phyloP scores from a whole-genome alignment of 1,284 basidiomycete genomes.

The Bondarzewia mesenterica region DNA sequence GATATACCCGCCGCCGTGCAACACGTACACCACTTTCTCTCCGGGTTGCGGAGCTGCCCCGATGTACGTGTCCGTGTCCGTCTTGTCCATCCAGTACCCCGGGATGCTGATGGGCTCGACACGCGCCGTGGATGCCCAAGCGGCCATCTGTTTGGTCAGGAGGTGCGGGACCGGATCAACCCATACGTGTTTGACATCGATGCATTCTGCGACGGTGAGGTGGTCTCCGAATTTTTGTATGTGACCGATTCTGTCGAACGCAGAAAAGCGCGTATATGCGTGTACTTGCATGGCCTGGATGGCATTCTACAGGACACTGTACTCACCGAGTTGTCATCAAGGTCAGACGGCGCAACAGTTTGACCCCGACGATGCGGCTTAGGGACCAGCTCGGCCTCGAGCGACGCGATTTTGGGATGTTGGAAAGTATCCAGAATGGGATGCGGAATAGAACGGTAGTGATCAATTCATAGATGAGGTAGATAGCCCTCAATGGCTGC shows the following conservation, averaged over 20 bases:
- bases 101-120: conserved; percentile 24
- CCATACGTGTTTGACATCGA: conserved; percentile 8
- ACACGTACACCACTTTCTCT: conserved; percentile 26
- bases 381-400: conserved; percentile 9
- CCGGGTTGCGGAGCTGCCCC: conserved; percentile 20
- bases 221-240: conserved; percentile 9
- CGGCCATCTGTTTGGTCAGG: conserved; percentile 16
- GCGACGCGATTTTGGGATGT: conserved; percentile 1
- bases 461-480: conserved; percentile 11
- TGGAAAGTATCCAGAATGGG: conserved; percentile 15
- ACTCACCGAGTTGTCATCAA: conserved; percentile 4
- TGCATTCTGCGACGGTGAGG: conserved; percentile 2
- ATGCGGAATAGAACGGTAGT: conserved; percentile 14
- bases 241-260: conserved; percentile 4
- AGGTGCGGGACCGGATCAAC: conserved; percentile 7
- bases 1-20: conserved; percentile 22
- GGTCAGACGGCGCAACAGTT: background rate
- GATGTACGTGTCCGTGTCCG: conserved; percentile 11
- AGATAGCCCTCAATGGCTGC: conserved; percentile 18
- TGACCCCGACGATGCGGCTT: conserved; percentile 6
- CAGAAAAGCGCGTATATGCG: background rate
- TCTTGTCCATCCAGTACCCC: conserved; percentile 29
- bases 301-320: background rate
- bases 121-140: conserved; percentile 16
- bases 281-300: background rate